A percentile compares a stretch with the other conserved stretches of the same genome.
phyloP scores from a whole-genome alignment of 345 rosid genomes.

The Eucalyptus melliodora region DNA sequence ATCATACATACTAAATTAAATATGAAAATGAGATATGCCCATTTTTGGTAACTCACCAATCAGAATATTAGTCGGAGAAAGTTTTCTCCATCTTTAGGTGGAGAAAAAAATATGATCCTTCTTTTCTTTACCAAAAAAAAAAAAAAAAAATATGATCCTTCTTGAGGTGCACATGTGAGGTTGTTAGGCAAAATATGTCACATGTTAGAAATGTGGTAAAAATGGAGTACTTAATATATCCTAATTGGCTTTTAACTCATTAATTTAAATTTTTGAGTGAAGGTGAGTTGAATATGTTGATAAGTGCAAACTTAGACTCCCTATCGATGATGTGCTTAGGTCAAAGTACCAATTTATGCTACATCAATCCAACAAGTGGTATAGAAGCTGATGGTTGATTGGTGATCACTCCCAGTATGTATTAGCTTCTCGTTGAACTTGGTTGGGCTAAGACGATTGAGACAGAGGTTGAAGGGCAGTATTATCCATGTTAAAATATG shows the following conservation, averaged over 20 bases:
- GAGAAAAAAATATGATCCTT: not conserved
- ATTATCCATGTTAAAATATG: not conserved
- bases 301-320: not conserved
- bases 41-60: not conserved
- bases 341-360: not conserved
- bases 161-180: not conserved
- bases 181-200: not conserved
- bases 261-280: not conserved
- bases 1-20: not conserved
- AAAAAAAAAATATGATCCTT: not conserved
- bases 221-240: not conserved
- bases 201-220: not conserved
- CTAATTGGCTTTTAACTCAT: not conserved
- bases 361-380: not conserved
- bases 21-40: not conserved
- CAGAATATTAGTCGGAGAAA: not conserved
- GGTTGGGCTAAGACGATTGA: not conserved
- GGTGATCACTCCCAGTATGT: not conserved
- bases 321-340: not conserved
- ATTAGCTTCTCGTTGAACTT: not conserved
- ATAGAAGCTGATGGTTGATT: not conserved
- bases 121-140: not conserved
- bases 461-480: not conserved
- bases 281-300: not conserved
- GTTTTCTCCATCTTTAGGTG: not conserved